phyloP scores from a whole-genome alignment of 371 early-diverging fungal species.

The Haplosporangium sp. region DNA sequence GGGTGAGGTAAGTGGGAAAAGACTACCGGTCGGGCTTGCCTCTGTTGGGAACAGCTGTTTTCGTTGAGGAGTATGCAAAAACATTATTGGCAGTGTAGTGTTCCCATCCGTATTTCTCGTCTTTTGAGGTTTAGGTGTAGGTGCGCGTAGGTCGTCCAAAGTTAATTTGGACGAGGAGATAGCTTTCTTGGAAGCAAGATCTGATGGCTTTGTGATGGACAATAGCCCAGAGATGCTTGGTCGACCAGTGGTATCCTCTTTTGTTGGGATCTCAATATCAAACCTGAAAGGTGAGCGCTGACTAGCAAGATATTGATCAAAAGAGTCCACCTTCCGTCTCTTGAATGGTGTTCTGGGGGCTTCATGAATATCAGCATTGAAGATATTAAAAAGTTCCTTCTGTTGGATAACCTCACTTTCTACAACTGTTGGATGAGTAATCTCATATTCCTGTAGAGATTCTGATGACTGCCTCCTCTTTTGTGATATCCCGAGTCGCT shows the following conservation, averaged over 20 bases:
- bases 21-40: neutral
- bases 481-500: constrained; percentile 27
- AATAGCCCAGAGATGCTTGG: neutral
- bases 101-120: neutral
- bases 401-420: constrained; percentile 9
- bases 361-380: constrained; percentile 12
- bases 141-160: constrained; percentile 43
- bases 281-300: constrained; percentile 8
- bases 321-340: constrained; percentile 12
- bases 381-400: constrained; percentile 10
- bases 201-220: neutral
- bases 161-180: constrained; percentile 32
- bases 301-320: neutral
- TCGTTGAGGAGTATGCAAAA: constrained; percentile 48
- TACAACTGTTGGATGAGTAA: neutral
- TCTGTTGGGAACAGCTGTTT: constrained; percentile 29
- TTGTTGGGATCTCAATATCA: constrained; percentile 9
- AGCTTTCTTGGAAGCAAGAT: neutral
- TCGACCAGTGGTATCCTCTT: neutral
- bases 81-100: constrained; percentile 39
- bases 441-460: constrained; percentile 6
- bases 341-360: constrained; percentile 39
- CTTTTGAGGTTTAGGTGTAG: constrained; percentile 40
- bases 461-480: constrained; percentile 40
- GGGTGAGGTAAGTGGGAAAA: constrained; percentile 16